These are phyloP conservation scores for Coemansia sp. DNA, from an alignment of 192 early-diverging fungal genomes.

Conservation along the genomic window DNA sequence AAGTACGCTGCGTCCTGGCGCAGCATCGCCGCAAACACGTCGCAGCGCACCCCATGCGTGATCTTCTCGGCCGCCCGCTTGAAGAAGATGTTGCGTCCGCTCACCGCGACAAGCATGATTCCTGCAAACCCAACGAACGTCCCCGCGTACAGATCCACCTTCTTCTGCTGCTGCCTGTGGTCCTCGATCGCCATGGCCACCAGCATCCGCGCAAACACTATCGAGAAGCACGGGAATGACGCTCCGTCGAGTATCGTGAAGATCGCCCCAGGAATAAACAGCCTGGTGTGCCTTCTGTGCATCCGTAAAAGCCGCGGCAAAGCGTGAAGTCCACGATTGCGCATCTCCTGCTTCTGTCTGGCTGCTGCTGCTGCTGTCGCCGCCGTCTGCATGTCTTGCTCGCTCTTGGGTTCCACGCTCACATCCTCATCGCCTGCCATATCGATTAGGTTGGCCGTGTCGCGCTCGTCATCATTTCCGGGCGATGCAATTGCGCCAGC, in stretches of 20 bases:
- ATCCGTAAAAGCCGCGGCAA: slow-evolving; percentile 40
- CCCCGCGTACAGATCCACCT: slow-evolving; percentile 59
- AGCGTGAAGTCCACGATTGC: slow-evolving; percentile 16
- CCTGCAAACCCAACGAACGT: slow-evolving; percentile 67
- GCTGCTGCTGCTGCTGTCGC: background rate
- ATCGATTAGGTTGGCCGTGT: slow-evolving; percentile 1
- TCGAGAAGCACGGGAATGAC: slow-evolving; percentile 78
- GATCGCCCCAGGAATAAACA: slow-evolving; percentile 61
- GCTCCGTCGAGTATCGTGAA: slow-evolving; percentile 70
- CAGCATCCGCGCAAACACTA: slow-evolving; percentile 63
- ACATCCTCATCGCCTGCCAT: background rate
- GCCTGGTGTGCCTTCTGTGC: slow-evolving; percentile 42
- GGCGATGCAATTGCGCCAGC: background rate
- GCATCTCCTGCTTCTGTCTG: slow-evolving; percentile 11
- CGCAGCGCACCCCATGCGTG: slow-evolving; percentile 67
- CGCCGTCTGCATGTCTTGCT: slow-evolving; percentile 24
- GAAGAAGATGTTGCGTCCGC: slow-evolving; percentile 64
- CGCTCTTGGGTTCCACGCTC: slow-evolving; percentile 14
- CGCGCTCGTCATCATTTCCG: background rate
- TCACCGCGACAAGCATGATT: slow-evolving; percentile 59
- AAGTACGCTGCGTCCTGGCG: slow-evolving; percentile 90
- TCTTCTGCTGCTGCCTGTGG: slow-evolving; percentile 16
- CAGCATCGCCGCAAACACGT: slow-evolving; percentile 72
- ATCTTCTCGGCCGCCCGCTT: slow-evolving; percentile 69
- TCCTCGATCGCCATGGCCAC: slow-evolving; percentile 36